Evolutionary conservation across 164 flowering plant species (phyloP).

Genomic region (Nymphaea thermarum): DNA sequence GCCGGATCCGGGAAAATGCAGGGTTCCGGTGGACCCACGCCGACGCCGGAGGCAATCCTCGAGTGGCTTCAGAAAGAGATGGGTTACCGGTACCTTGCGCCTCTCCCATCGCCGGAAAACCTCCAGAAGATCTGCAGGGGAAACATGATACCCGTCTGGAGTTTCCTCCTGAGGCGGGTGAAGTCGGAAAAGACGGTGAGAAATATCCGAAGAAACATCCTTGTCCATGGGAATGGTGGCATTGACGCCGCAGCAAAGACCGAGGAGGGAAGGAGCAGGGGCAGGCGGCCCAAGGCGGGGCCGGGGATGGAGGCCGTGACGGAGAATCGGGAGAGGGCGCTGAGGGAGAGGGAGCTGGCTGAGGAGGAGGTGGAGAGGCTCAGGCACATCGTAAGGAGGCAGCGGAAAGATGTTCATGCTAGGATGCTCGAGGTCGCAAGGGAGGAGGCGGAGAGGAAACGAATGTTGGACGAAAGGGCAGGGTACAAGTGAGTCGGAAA

Average conservation of each 20-base stretch:
- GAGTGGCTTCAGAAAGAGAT: slow-evolving; percentile 96
- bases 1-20: slow-evolving; percentile 26
- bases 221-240: slow-evolving; percentile 59
- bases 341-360: slow-evolving; percentile 73
- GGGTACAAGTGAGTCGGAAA: slow-evolving; percentile 51
- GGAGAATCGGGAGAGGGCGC: slow-evolving; percentile 50
- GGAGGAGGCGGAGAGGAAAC: slow-evolving; percentile 88
- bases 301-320: slow-evolving; percentile 7
- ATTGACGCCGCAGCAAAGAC: slow-evolving; percentile 10
- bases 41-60: slow-evolving; percentile 75
- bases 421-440: slow-evolving; percentile 88
- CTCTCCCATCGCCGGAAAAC: slow-evolving; percentile 53
- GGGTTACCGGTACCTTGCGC: slow-evolving; percentile 63
- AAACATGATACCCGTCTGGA: slow-evolving; percentile 89
- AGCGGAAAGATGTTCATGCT: slow-evolving; percentile 72
- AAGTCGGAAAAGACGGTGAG: slow-evolving; percentile 96
- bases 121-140: slow-evolving; percentile 78
- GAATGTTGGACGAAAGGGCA: slow-evolving; percentile 86
- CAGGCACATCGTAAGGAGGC: slow-evolving; percentile 68
- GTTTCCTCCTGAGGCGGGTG: slow-evolving; percentile 56
- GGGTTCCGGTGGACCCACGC: slow-evolving; percentile 30
- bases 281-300: slow-evolving; percentile 28
- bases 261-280: slow-evolving; percentile 27
- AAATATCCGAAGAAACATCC: slow-evolving; percentile 64
- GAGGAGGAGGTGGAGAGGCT: slow-evolving; percentile 87